Evolutionary conservation across 306 rosid genomes (phyloP).

Genomic region (Vigna unguiculata): DNA sequence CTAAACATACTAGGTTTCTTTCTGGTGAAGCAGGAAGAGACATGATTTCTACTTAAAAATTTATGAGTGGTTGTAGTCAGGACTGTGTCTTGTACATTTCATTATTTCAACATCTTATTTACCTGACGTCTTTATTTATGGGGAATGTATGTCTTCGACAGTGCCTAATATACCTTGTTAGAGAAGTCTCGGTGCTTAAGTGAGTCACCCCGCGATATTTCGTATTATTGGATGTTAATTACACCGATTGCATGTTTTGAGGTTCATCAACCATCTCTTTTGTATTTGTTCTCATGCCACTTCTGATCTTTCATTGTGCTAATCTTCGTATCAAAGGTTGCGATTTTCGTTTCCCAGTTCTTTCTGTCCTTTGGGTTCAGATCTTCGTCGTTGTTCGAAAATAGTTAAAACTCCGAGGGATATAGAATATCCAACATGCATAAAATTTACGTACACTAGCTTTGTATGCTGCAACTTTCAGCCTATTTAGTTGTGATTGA

Average conservation of each 20-base stretch:
- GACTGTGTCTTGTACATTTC: background rate
- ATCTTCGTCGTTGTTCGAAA: background rate
- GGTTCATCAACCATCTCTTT: background rate
- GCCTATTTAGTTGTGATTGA: background rate
- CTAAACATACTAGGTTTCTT: background rate
- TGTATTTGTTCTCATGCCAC: background rate
- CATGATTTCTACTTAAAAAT: slow-evolving; percentile 12
- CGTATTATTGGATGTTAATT: background rate
- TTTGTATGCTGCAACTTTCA: background rate
- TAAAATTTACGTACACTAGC: background rate
- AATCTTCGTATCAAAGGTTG: background rate
- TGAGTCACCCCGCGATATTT: slow-evolving; percentile 7
- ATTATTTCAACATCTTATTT: slow-evolving; percentile 6
- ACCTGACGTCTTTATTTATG: background rate
- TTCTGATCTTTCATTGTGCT: background rate
- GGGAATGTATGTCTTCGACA: slow-evolving; percentile 17
- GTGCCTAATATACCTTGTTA: slow-evolving; percentile 10
- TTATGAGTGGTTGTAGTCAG: background rate
- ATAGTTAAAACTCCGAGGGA: background rate
- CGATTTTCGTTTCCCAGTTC: background rate
- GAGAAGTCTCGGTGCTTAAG: background rate
- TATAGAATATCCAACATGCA: background rate
- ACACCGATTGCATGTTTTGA: background rate
- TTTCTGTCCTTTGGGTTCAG: background rate
- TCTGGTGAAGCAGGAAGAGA: slow-evolving; percentile 1